Base-by-base conservation (phyloP, 495 filamentous ascomycete genomes). In the Neurospora sp. region DNA sequence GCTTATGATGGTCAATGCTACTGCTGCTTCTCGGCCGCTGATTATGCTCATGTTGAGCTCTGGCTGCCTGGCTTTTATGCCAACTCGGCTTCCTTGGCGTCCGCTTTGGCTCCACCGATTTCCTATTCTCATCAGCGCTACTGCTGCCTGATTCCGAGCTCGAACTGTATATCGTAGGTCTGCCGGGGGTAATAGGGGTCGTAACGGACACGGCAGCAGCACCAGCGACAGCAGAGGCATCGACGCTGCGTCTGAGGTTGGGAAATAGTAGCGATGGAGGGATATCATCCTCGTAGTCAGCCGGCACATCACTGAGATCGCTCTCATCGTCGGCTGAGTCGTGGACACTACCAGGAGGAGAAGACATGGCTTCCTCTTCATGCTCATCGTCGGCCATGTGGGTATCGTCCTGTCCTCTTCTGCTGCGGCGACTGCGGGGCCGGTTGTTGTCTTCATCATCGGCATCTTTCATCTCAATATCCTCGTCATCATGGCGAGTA, bases 241-340 rank as follows among this genome's bases (percentile, higher is more conserved):
- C 78, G 44, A 79, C 77, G n/a, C 80, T 82, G 71, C 79, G 80
- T 20, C 82, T 70, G 10, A 85, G 71, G 69, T 84, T 84, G 0
- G 83, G 84, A 69, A 86, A 86, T 78, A 86, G 78, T 42, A 86
- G 69, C 37, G 80, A 78, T 38, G 83, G 77, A 8, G 83, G 82
- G 68, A 81, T 78, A 20, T 85, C 81, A 61, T 85, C 81, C 70
- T 87, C 85, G 40, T 85, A 82, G 68, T 83, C 83, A 16, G 87
- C 84, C 4, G 86, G 85, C 41, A 90, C 86, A 71, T 94, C 92
- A 70, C 90, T 93, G 8, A 94, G 81, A 73, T 94, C 92, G 77
- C 91, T 94, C 80, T 94, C 92, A 72, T 93, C 92, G 74, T 94
- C 92, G 0, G 90, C 92, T 70, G 88, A 91, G 71, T 93, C 92